Conservation (phyloP, 1,284 basidiomycete species). For the Earliella scabrosa region DNA sequence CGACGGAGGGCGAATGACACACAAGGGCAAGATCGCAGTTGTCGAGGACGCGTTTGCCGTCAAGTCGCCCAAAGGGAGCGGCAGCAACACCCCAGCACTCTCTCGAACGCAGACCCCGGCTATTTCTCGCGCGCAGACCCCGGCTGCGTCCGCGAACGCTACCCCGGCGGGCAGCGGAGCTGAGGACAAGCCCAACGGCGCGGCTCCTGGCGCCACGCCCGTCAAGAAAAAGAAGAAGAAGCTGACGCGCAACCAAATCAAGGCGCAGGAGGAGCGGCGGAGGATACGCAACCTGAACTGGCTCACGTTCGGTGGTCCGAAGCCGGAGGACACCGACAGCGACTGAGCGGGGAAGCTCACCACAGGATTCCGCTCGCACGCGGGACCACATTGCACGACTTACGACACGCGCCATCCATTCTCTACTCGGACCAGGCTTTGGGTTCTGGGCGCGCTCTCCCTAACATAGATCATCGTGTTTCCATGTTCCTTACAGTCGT, state of each 20-base stretch:
- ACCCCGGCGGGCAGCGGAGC: conserved; percentile 77
- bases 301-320: conserved; percentile 81
- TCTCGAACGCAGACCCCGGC: conserved; percentile 66
- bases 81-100: conserved; percentile 63
- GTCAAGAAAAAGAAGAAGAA: conserved; percentile 88
- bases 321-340: conserved; percentile 78
- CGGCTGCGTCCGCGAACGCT: conserved; percentile 60
- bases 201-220: conserved; percentile 34
- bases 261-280: conserved; percentile 85
- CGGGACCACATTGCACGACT: too few relatives aligned
- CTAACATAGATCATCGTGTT: neutral
- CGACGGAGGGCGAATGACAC: conserved; percentile 80
- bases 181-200: conserved; percentile 54
- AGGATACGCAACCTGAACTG: conserved; percentile 82
- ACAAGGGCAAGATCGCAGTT: conserved; percentile 86
- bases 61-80: conserved; percentile 72
- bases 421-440: neutral
- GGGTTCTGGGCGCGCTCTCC: neutral
- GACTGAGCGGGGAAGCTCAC: conserved; percentile 20
- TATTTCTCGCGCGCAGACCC: conserved; percentile 65
- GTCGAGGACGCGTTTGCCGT: conserved; percentile 76
- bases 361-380: neutral
- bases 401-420: too few relatives aligned
- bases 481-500: neutral
- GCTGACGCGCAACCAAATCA: conserved; percentile 87